phyloP scores from a whole-genome alignment of 2,329 filamentous ascomycete species.

The Phaeosphaeriaceae sp. region DNA sequence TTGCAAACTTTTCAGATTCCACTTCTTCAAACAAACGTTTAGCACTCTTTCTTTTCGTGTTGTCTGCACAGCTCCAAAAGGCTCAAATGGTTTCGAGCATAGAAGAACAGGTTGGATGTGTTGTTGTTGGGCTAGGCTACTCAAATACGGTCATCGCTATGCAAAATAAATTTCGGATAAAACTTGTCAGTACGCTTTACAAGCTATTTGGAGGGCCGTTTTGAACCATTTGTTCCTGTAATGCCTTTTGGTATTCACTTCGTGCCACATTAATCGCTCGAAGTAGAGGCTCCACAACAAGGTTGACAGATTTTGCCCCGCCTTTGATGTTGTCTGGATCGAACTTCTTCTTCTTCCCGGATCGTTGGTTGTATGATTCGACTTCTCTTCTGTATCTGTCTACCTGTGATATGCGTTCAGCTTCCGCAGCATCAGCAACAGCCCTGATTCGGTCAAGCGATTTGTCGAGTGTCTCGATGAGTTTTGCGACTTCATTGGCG shows the following conservation, averaged over 20 bases:
- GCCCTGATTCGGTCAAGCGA: constrained; percentile 80
- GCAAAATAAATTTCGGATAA: constrained; percentile 16
- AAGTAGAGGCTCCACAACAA: constrained; percentile 76
- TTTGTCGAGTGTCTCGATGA: constrained; percentile 80
- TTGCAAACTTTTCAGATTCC: no score
- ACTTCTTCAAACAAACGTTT: no score
- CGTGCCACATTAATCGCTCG: constrained; percentile 73
- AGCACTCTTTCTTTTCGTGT: no score
- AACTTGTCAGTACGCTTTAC: constrained; percentile 1
- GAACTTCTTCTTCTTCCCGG: constrained; percentile 74
- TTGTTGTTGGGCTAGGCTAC: not conserved
- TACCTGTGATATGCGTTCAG: constrained; percentile 71
- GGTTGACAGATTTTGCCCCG: constrained; percentile 75
- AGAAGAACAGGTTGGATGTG: no score
- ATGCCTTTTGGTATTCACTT: constrained; percentile 72
- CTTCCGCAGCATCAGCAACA: constrained; percentile 80
- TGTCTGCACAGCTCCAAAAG: no score
- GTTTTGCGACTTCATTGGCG: constrained; percentile 78
- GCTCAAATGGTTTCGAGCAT: no score
- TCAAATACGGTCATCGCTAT: constrained; percentile 36
- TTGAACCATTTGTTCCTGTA: constrained; percentile 63
- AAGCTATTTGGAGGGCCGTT: constrained; percentile 5
- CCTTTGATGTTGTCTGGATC: constrained; percentile 73
- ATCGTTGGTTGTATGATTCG: constrained; percentile 71
- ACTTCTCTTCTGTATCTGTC: constrained; percentile 72